These are phyloP conservation scores for Calonectria henricotiae DNA, from an alignment of 2,329 filamentous ascomycete species.

Conservation along the genomic window DNA sequence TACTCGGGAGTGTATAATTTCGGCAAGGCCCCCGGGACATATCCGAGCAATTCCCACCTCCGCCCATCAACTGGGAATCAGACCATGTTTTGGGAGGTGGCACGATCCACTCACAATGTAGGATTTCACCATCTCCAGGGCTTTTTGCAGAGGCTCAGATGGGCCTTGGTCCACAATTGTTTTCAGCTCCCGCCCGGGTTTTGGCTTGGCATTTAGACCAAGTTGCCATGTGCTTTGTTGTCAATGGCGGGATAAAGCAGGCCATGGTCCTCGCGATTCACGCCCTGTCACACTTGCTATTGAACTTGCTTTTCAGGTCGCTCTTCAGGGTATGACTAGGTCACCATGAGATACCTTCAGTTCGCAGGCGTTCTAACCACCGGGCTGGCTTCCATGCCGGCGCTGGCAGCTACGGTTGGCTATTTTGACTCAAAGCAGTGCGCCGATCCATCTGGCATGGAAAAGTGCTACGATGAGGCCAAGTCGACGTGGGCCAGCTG, in stretches of 20 bases:
- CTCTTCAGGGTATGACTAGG: neutral
- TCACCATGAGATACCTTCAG: constrained; percentile 6
- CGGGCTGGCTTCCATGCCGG: neutral
- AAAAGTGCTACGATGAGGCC: constrained; percentile 9
- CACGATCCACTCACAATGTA: neutral
- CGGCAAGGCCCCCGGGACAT: neutral
- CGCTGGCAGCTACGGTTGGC: neutral
- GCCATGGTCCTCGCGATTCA: neutral
- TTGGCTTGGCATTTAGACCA: neutral
- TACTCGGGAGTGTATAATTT: neutral
- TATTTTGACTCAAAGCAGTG: constrained; percentile 14
- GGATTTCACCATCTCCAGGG: neutral
- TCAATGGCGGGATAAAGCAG: neutral
- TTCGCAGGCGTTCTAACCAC: neutral
- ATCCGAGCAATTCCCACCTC: constrained; percentile 16
- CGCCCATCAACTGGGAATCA: neutral
- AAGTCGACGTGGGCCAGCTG: neutral
- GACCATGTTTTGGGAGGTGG: neutral
- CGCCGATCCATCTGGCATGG: constrained; percentile 11
- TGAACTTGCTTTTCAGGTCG: neutral
- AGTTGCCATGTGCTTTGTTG: neutral
- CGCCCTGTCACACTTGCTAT: neutral
- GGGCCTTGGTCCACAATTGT: neutral
- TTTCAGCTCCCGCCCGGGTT: constrained; percentile 7
- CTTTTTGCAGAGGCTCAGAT: constrained; percentile 11